phyloP scores from a whole-genome alignment of 2,329 filamentous ascomycete species.

The Cladosporium sp. region DNA sequence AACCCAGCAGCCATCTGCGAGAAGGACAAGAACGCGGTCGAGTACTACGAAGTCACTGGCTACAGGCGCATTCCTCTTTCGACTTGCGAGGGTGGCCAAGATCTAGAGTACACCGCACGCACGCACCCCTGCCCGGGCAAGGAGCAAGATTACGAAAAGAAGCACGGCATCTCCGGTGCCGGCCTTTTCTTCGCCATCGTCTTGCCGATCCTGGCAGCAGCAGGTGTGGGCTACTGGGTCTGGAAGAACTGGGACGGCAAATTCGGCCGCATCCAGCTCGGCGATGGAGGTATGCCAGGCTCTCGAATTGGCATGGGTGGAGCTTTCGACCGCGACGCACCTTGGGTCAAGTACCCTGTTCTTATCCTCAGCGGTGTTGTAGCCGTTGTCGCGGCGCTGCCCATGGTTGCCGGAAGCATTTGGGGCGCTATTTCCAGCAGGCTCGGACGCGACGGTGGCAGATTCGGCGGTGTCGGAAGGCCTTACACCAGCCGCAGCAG shows the following conservation, averaged over 20 bases:
- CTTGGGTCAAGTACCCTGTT: conserved; percentile 74
- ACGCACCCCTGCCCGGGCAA: conserved; percentile 69
- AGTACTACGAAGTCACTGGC: conserved; percentile 81
- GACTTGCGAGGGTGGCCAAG: conserved; percentile 73
- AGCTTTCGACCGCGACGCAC: conserved; percentile 64
- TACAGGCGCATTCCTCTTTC: conserved; percentile 88
- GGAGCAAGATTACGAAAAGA: conserved; percentile 76
- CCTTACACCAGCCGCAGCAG: conserved; percentile 85
- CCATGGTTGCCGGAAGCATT: conserved; percentile 66
- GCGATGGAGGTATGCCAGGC: conserved; percentile 50
- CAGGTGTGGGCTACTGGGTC: conserved; percentile 74
- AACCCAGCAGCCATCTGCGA: conserved; percentile 57
- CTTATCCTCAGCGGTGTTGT: conserved; percentile 51
- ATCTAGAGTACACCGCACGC: conserved; percentile 64
- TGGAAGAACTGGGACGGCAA: conserved; percentile 83
- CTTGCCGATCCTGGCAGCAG: conserved; percentile 68
- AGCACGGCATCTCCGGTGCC: conserved; percentile 63
- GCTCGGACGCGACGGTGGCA: conserved; percentile 46
- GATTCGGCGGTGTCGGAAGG: conserved; percentile 51
- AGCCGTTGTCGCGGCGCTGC: conserved; percentile 50
- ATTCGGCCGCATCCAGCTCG: conserved; percentile 84
- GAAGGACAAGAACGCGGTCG: conserved; percentile 61
- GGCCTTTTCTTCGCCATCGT: conserved; percentile 83
- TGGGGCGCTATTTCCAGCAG: conserved; percentile 60
- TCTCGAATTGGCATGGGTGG: conserved; percentile 27